phyloP scores from a whole-genome alignment of 23 red algal species.

The Gracilaria domingensis region DNA sequence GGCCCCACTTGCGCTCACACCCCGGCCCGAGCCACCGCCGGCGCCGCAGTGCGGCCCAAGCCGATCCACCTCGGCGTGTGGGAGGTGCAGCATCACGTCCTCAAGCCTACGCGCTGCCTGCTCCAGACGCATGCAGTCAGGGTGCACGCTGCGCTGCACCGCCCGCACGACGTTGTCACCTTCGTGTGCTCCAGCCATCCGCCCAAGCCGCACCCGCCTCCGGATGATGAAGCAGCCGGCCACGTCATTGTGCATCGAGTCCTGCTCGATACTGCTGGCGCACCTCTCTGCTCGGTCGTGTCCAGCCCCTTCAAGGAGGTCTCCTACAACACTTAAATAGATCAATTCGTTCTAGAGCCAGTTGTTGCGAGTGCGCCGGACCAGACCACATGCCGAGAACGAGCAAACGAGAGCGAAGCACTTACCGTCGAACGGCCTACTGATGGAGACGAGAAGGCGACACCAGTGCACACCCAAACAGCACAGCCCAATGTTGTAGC shows the following conservation, averaged over 20 bases:
- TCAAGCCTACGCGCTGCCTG: constrained; percentile 40
- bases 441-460: background rate
- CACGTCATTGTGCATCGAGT: constrained; percentile 32
- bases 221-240: constrained; percentile 1
- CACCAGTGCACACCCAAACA: background rate
- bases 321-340: background rate
- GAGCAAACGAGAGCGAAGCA: background rate
- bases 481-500: background rate
- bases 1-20: background rate
- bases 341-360: background rate
- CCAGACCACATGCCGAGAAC: background rate
- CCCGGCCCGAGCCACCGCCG: no score
- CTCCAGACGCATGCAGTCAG: constrained; percentile 32
- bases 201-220: constrained; percentile 22
- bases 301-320: constrained; percentile 29
- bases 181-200: constrained; percentile 38
- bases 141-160: constrained; percentile 11
- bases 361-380: background rate
- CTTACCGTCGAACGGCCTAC: background rate
- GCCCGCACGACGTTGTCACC: constrained; percentile 33
- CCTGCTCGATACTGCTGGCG: constrained; percentile 43
- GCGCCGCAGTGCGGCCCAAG: constrained; percentile 13
- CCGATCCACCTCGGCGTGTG: constrained; percentile 52
- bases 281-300: constrained; percentile 19
- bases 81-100: constrained; percentile 56